phyloP scores from a whole-genome alignment of 2,329 filamentous ascomycete species.

The Macroventuria anomochaeta region DNA sequence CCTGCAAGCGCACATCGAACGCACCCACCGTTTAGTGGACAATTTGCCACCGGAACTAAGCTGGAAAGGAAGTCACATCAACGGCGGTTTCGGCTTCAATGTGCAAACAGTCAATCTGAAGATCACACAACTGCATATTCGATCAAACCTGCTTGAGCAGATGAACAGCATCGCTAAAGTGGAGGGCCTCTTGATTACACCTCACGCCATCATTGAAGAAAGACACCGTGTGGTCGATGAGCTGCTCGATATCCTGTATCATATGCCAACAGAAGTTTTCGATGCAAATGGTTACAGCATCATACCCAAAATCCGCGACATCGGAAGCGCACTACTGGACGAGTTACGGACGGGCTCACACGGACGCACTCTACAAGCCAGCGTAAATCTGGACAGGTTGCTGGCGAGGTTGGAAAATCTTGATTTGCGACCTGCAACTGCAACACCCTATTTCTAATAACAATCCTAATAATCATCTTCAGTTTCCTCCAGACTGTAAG shows the following conservation, averaged over 20 bases:
- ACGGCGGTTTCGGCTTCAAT: slow-evolving; percentile 25
- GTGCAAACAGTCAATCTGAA: slow-evolving; percentile 32
- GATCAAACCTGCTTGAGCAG: slow-evolving; percentile 29
- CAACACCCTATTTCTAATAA: slow-evolving; percentile 4
- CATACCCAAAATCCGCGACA: slow-evolving; percentile 29
- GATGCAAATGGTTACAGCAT: slow-evolving; percentile 33
- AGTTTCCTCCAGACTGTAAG: slow-evolving; percentile 33
- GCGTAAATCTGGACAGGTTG: slow-evolving; percentile 22
- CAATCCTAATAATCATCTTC: slow-evolving; percentile 21
- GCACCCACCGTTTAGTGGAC: slow-evolving; percentile 16
- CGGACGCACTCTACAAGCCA: slow-evolving; percentile 22
- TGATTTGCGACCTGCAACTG: slow-evolving; percentile 17
- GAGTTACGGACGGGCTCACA: slow-evolving; percentile 24
- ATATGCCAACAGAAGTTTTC: slow-evolving; percentile 29
- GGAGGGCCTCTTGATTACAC: slow-evolving; percentile 21
- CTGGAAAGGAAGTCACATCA: slow-evolving; percentile 13
- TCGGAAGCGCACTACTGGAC: slow-evolving; percentile 26
- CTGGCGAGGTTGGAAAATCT: slow-evolving; percentile 24
- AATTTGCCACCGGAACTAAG: slow-evolving; percentile 23
- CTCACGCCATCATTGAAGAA: slow-evolving; percentile 25
- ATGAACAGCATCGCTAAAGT: slow-evolving; percentile 25
- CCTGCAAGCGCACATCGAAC: slow-evolving; percentile 23
- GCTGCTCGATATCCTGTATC: slow-evolving; percentile 24
- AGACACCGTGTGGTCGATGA: slow-evolving; percentile 27
- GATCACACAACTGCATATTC: slow-evolving; percentile 32